phyloP scores from a whole-genome alignment of 345 rosid species.

The Pelargonium nanum region DNA sequence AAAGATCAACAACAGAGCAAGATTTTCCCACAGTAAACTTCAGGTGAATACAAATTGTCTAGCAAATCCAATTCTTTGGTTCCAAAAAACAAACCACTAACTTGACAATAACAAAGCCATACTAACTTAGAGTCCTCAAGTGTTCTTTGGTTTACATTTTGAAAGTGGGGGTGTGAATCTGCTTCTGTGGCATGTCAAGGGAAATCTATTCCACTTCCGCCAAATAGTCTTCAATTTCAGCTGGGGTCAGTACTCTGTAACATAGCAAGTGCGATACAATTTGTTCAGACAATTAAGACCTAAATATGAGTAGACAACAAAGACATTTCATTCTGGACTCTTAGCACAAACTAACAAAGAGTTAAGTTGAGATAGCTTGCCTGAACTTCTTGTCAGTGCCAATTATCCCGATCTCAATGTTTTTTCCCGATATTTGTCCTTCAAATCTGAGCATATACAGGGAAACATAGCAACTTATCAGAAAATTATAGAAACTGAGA shows the following conservation, averaged over 20 bases:
- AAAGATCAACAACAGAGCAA: not conserved
- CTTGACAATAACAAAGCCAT: not conserved
- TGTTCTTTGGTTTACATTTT: not conserved
- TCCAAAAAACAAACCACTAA: not conserved
- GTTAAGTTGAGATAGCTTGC: conserved; percentile 19
- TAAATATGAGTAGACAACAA: too few species aligned
- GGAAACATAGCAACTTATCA: not conserved
- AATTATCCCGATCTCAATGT: conserved; percentile 81
- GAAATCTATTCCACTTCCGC: conserved; percentile 38
- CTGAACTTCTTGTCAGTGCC: conserved; percentile 71
- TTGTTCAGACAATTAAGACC: not conserved
- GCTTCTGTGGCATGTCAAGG: too few species aligned
- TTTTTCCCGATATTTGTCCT: conserved; percentile 79
- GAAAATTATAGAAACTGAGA: not conserved
- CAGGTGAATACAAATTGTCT: not conserved
- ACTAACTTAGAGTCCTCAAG: not conserved
- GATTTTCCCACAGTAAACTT: too few species aligned
- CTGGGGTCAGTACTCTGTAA: conserved; percentile 70
- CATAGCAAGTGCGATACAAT: not conserved
- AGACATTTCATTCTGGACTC: too few species aligned
- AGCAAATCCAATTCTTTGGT: not conserved
- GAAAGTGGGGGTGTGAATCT: too few species aligned
- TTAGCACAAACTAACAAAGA: not conserved
- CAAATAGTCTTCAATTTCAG: conserved; percentile 45
- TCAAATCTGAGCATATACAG: conserved; percentile 50